Evolutionary conservation across 257 asterid genomes (phyloP), one percentile per base, ranked within the genome.

Genomic region (Solanum lignicaule): DNA sequence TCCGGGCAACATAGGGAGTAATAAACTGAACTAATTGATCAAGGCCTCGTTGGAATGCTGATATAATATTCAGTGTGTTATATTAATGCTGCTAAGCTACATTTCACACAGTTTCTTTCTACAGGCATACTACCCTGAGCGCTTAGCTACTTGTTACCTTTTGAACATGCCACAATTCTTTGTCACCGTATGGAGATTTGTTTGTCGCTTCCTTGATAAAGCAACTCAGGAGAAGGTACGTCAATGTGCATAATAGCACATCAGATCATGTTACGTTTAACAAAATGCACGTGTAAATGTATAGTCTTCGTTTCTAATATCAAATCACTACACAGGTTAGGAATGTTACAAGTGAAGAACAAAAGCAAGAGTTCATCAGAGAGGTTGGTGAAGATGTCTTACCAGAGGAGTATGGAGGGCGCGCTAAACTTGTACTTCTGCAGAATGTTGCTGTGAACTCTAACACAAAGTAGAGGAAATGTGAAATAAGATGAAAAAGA

Each of bases 321-420:
- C 83, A 36, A 72, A 74, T 15, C 65, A 18, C 39, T 83, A 73
- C n/a, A 20, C 93, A 96, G 98, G 83, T 95, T 20, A 91, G 92
- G 83, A 92, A 92, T 7, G 96, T 95, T 86, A 91, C 87, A 5
- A 93, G 86, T 74, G 98, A 96, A 73, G 98, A 93, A 81, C 95
- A 95, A 83, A 88, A 58, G 68, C 78, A 65, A 88, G 92, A 92
- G 31, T 88, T 95, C 83, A 23, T 90, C n/a, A n/a, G 88, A 85
- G 92, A 93, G 15, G 69, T 96, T 6, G 94, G 97, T 3, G 96
- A 94, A 88, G 98, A 93, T 69, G 92, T 88, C 13, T 90, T 96
- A 88, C 96, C 96, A 1, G 98, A 91, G 91, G 97, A 93, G 88
- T 93, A 94, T 71, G 99, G 98, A 16, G 98, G 99, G 58, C 72